phyloP scores from a whole-genome alignment of 805 yeast genomes.

The Ogataea pini region DNA sequence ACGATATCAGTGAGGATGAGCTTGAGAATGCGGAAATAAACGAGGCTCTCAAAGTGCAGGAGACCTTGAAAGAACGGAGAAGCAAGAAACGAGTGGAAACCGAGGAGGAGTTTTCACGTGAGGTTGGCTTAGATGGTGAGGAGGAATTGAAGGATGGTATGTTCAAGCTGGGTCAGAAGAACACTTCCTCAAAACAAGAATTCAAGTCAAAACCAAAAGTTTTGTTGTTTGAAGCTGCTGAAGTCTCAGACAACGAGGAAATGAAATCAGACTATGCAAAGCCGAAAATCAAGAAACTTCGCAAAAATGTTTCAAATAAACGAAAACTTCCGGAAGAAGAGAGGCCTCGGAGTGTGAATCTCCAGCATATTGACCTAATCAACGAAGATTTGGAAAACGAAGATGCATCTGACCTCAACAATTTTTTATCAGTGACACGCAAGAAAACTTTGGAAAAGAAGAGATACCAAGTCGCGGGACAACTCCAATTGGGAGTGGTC shows the following conservation, averaged over 20 bases:
- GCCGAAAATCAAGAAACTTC: slow-evolving; percentile 27
- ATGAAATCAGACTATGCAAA: slow-evolving; percentile 17
- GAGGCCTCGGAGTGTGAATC: slow-evolving; percentile 19
- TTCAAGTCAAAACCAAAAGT: slow-evolving; percentile 15
- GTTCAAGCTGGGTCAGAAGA: slow-evolving; percentile 31
- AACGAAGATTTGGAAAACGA: slow-evolving; percentile 30
- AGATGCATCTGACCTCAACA: slow-evolving; percentile 28
- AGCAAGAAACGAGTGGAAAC: slow-evolving; percentile 37
- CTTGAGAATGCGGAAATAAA: slow-evolving; percentile 38
- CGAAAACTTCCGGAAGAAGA: slow-evolving; percentile 24
- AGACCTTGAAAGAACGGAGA: slow-evolving; percentile 16
- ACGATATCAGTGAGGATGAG: slow-evolving; percentile 40
- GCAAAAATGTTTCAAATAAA: slow-evolving; percentile 14
- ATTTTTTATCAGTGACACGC: slow-evolving; percentile 33
- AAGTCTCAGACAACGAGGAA: slow-evolving; percentile 19
- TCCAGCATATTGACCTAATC: slow-evolving; percentile 31
- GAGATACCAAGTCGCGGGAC: background rate
- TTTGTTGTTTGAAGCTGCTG: slow-evolving; percentile 17
- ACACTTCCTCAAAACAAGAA: slow-evolving; percentile 4
- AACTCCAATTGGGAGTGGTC: background rate
- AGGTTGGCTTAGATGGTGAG: slow-evolving; percentile 18
- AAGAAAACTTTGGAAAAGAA: slow-evolving; percentile 27
- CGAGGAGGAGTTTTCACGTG: slow-evolving; percentile 16
- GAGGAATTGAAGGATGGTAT: slow-evolving; percentile 24
- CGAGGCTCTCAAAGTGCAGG: slow-evolving; percentile 21